Evolutionary conservation across 1,284 basidiomycete species (phyloP), one percentile per base, ranked within the genome.

Genomic region (Malassezia restricta): DNA sequence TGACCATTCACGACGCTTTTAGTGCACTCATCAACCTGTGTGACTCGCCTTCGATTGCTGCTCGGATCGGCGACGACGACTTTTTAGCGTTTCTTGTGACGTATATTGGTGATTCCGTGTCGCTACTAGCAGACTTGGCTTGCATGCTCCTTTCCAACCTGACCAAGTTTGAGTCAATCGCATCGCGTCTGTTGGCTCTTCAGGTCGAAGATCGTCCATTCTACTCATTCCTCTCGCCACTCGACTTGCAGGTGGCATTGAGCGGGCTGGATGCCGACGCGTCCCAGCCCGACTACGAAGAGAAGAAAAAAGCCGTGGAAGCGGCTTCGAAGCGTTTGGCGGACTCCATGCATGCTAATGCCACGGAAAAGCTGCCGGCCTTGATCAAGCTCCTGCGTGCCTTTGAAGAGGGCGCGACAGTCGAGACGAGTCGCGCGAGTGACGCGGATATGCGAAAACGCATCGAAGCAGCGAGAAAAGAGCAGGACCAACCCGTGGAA

Each of bases 81-180:
- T 96, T 92, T 71, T 76, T 95, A 38, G 76, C 76, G 29, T 96
- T 94, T 69, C 76, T 98, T 30, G 83, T 88, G 1, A 85, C 87
- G 0, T 95, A 95, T 74, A 90, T 92, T 51, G 79, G 90, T 58
- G 85, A 92, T 75, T 84, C 86, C 6, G 81, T 85, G 57, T 84
- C 91, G 4, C 82, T 87, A 48, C 82, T 95, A 15, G 88, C 90
- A 30, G 92, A 96, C 76, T 81, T 96, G 8, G 89, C 90, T 1
- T 83, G 87, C 30, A 98, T 99, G 94, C 79, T 98, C 1, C 79
- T 98, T 6, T 95, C 91, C 15, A 99, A 99, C 75, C 77, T 96
- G 40, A 88, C 89, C 12, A 81, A 86, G 11, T 82, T 87, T 47
- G 79, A 87, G 5, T 76, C 79, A 0, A 80, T 86, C 44, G 84